Evolutionary conservation across 1,139 yeast genomes (phyloP).

Genomic region (Blastobotrys buckinghamii): DNA sequence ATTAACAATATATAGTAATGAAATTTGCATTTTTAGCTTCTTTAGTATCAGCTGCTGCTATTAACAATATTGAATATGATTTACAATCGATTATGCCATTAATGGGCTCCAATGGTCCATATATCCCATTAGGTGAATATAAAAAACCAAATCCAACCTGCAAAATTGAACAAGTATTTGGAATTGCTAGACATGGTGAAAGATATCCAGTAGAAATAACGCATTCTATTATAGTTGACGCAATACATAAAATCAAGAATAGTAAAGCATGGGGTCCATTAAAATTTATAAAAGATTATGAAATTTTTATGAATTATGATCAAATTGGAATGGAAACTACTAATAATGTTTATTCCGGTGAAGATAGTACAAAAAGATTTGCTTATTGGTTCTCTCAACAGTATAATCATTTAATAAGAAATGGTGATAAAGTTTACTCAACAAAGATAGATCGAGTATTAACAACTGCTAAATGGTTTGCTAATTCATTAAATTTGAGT

Average conservation of each 20-base stretch:
- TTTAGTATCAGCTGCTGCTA: no score
- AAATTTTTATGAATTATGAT: conserved; percentile 4
- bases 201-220: conserved; percentile 44
- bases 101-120: background rate
- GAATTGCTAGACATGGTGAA: conserved; percentile 65
- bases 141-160: conserved; percentile 44
- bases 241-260: conserved; percentile 12
- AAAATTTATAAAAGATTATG: conserved; percentile 36
- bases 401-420: background rate
- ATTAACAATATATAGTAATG: no score
- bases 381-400: background rate
- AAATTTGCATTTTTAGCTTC: no score
- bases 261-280: conserved; percentile 29
- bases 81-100: no score
- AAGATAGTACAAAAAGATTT: background rate
- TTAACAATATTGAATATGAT: no score
- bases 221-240: background rate
- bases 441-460: conserved; percentile 37
- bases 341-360: background rate
- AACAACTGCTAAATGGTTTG: conserved; percentile 37
- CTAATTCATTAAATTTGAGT: conserved; percentile 37
- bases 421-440: conserved; percentile 26
- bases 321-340: background rate
- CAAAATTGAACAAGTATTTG: conserved; percentile 57
- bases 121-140: background rate